Evolutionary conservation across 257 asterid genomes (phyloP).

Genomic region (Nemophila menziesii): DNA sequence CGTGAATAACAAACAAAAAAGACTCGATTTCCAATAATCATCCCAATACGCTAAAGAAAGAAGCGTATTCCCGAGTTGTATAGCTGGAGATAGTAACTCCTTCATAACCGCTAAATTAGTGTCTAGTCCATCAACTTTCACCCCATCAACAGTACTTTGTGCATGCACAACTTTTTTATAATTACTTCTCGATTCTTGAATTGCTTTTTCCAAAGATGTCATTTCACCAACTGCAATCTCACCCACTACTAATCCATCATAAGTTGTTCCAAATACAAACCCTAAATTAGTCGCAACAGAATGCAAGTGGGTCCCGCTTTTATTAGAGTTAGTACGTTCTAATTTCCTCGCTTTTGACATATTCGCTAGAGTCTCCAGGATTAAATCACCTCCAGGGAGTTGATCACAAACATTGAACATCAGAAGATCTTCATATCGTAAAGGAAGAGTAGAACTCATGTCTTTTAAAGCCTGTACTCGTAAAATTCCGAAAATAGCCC

Average conservation of each 20-base stretch:
- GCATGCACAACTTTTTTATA: slow-evolving; percentile 61
- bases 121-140: slow-evolving; percentile 82
- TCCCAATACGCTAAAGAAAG: slow-evolving; percentile 66
- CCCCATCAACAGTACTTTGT: slow-evolving; percentile 85
- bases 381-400: slow-evolving; percentile 82
- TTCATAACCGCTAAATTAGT: slow-evolving; percentile 89
- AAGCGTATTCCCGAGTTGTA: slow-evolving; percentile 51
- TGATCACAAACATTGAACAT: slow-evolving; percentile 90
- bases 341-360: slow-evolving; percentile 35
- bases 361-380: slow-evolving; percentile 72
- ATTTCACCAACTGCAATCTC: slow-evolving; percentile 74
- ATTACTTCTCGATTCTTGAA: slow-evolving; percentile 70
- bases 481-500: slow-evolving; percentile 73
- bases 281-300: slow-evolving; percentile 66
- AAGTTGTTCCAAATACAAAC: slow-evolving; percentile 44
- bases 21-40: slow-evolving; percentile 48
- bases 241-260: slow-evolving; percentile 58
- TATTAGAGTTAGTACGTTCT: slow-evolving; percentile 29
- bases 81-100: slow-evolving; percentile 83
- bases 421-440: slow-evolving; percentile 51
- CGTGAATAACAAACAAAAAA: slow-evolving; percentile 45
- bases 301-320: slow-evolving; percentile 37
- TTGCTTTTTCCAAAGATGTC: slow-evolving; percentile 73
- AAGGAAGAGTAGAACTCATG: slow-evolving; percentile 31
- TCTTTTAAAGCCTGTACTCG: slow-evolving; percentile 84